A percentile compares a stretch with the other conserved stretches of the same genome.
Conservation (phyloP, 2,329 filamentous ascomycete genomes). For the Penicillium sp. region DNA sequence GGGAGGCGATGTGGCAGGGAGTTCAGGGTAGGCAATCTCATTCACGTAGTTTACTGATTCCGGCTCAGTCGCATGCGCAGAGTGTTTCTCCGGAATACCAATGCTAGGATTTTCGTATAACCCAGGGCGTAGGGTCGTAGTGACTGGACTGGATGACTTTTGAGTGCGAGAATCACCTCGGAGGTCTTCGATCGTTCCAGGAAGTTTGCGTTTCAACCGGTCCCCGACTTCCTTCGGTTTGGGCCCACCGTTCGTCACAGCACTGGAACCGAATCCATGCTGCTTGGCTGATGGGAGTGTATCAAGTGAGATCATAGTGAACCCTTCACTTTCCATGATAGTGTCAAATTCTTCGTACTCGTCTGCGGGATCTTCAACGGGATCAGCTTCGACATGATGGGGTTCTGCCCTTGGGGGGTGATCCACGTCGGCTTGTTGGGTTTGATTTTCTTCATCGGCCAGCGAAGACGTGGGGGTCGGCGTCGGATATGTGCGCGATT, state of each 20-base stretch:
- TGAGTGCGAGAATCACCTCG: constrained; percentile 11
- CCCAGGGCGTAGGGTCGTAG: background rate
- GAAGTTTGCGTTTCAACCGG: constrained; percentile 22
- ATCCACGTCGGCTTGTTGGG: constrained; percentile 5
- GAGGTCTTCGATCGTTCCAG: constrained; percentile 16
- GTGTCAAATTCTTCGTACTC: constrained; percentile 47
- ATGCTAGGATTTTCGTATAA: background rate
- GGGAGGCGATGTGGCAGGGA: constrained; percentile 7
- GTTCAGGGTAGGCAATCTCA: constrained; percentile 12
- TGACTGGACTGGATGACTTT: constrained; percentile 12
- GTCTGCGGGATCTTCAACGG: constrained; percentile 28
- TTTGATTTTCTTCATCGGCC: constrained; percentile 28
- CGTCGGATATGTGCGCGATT: constrained; percentile 33
- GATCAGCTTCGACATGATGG: constrained; percentile 2
- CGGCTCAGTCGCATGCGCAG: background rate
- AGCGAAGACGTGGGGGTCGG: constrained; percentile 35
- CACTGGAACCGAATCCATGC: constrained; percentile 30
- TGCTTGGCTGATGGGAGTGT: constrained; percentile 45
- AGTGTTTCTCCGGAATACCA: too few species aligned
- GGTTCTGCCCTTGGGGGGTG: constrained; percentile 9
- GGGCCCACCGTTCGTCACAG: constrained; percentile 21
- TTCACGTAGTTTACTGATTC: background rate
- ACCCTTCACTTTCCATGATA: constrained; percentile 50
- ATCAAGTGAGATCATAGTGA: constrained; percentile 50
- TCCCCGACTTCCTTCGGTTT: constrained; percentile 23